Evolutionary conservation across 2,329 filamentous ascomycete genomes (phyloP).

Genomic region (Cercospora sp.): DNA sequence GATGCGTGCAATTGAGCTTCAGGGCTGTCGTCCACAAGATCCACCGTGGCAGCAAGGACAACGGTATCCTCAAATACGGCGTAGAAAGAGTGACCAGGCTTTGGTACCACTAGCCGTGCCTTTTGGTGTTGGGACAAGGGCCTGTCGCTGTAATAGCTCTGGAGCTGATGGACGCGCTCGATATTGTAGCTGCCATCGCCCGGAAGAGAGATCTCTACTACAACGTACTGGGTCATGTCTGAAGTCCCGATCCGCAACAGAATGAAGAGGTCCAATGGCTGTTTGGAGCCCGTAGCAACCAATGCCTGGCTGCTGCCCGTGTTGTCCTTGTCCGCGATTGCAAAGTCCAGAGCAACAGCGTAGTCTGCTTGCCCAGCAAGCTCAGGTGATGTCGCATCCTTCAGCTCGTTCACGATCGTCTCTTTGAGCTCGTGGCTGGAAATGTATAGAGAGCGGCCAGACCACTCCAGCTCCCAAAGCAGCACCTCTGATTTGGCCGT

Average conservation of each 20-base stretch:
- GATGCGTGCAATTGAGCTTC: constrained; percentile 72
- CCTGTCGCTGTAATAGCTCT: constrained; percentile 47
- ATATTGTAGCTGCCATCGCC: constrained; percentile 54
- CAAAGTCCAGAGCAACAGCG: constrained; percentile 68
- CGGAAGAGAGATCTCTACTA: constrained; percentile 70
- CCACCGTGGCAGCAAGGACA: constrained; percentile 71
- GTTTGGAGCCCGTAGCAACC: constrained; percentile 26
- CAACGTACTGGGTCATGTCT: constrained; percentile 61
- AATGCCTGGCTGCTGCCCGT: constrained; percentile 29
- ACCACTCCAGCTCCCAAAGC: constrained; percentile 85
- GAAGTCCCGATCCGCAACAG: constrained; percentile 33
- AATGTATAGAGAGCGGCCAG: constrained; percentile 75
- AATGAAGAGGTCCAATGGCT: constrained; percentile 34
- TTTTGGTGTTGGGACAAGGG: constrained; percentile 44
- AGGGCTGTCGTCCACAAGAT: constrained; percentile 63
- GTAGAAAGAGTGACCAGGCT: constrained; percentile 77
- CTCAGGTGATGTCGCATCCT: constrained; percentile 52
- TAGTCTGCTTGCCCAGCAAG: constrained; percentile 40
- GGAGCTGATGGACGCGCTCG: constrained; percentile 42
- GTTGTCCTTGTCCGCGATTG: constrained; percentile 54
- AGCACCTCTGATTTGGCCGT: constrained; percentile 77
- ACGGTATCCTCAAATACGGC: constrained; percentile 76
- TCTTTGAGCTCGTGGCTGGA: constrained; percentile 70
- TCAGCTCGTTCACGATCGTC: constrained; percentile 62
- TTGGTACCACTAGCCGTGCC: constrained; percentile 74